Base-by-base conservation (phyloP, 306 rosid genomes). In the Abrus precatorius region DNA sequence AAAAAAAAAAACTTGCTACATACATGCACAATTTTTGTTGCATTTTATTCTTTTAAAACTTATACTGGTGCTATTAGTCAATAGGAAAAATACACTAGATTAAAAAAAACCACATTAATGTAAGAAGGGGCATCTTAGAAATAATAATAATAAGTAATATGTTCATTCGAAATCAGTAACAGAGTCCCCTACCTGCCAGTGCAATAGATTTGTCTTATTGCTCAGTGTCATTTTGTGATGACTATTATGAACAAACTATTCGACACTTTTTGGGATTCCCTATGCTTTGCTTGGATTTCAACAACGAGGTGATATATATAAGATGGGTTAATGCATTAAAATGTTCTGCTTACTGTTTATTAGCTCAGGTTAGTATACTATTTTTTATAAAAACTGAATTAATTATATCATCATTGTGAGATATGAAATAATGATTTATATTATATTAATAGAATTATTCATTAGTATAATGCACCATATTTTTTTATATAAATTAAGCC, bases 211-310 rank as follows among this genome's bases (percentile, higher is more conserved):
- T 41, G 67, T 72, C 79, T 43, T 6, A 41, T 3, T 11, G 7
- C 14, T 33, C 72, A 6, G 7, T 49, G 77, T 69, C 52, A 40
- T 68, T 56, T 56, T 56, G 71, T 79, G 70, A 47, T 7, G 2
- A 14, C 1, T 32, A 27, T 52, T 59, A 40, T 40, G 0, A 30
- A 32, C 40, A 1, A 59, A 30, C 41, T 30, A 9, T 29, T 30
- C 9, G 6, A 59, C 41, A 59, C 41, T 27, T 49, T 55, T 45
- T 81, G 52, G 45, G 54, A 27, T 74, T 74, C 54, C 63, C 69
- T 10, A 4, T 50, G n/a, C 50, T 14, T 69, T 1, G 41, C 69
- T 70, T 60, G 77, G 64, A 79, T 33, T 38, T 70, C 48, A 30
- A 67, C 57, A 38, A 44, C 13, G 59, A 12, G 6, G 10, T 60